These are phyloP conservation scores for Hymenochaete sp. DNA, from an alignment of 1,284 basidiomycete species.

Conservation along the genomic window DNA sequence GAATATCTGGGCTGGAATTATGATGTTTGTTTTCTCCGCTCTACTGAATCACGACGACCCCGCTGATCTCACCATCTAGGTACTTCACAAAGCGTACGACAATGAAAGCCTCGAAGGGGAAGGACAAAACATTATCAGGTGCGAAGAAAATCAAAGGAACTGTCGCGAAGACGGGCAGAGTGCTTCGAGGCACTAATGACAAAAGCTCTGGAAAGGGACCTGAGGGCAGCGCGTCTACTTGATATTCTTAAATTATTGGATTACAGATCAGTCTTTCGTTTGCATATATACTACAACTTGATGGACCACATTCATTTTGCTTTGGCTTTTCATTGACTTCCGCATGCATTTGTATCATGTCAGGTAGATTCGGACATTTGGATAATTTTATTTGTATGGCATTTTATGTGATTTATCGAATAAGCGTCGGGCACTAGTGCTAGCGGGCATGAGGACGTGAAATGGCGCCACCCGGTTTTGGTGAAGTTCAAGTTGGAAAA, in stretches of 20 bases:
- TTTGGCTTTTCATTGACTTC: neutral
- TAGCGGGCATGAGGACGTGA: too few species aligned
- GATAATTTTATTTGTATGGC: too few species aligned
- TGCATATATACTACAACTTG: neutral
- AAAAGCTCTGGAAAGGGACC: too few species aligned
- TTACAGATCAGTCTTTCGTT: neutral
- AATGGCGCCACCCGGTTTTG: constrained; percentile 6
- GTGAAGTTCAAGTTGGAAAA: constrained; percentile 2
- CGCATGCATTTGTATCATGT: neutral
- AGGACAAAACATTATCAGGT: constrained; percentile 8
- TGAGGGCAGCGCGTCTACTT: too few species aligned
- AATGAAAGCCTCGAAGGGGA: constrained; percentile 9
- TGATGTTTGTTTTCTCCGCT: constrained; percentile 10
- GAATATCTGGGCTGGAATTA: constrained; percentile 17
- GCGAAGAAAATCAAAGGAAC: constrained; percentile 14
- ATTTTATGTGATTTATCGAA: too few species aligned
- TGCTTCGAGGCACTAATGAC: too few species aligned
- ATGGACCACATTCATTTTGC: neutral
- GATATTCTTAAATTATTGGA: too few species aligned
- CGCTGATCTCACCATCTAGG: neutral
- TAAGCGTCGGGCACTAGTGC: too few species aligned
- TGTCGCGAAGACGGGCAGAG: too few species aligned
- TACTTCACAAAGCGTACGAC: constrained; percentile 15
- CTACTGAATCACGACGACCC: neutral
- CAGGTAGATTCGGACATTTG: neutral